Evolutionary conservation across 345 rosid species (phyloP).

Genomic region (Clarkia xantiana): DNA sequence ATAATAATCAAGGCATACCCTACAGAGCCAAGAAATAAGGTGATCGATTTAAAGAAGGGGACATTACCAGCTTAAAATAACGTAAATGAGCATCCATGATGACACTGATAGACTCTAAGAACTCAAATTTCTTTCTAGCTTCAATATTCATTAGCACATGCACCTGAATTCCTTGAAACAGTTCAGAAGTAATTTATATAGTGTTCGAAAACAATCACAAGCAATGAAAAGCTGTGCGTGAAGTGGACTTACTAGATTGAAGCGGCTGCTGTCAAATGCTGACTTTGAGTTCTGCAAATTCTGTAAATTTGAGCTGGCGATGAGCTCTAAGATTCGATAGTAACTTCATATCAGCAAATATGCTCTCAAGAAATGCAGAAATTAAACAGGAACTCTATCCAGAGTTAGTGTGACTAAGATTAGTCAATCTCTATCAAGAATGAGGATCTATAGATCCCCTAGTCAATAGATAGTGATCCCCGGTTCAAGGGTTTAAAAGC

Average conservation of each 20-base stretch:
- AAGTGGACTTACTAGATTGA: constrained; percentile 54
- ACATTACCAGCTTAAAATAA: constrained; percentile 65
- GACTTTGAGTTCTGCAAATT: constrained; percentile 76
- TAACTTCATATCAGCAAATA: no score
- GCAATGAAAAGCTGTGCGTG: constrained; percentile 7
- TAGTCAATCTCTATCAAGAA: no score
- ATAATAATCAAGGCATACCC: constrained; percentile 10
- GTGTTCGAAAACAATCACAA: neutral
- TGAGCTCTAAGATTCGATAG: constrained; percentile 2
- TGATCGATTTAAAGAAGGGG: constrained; percentile 7
- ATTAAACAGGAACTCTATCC: no score
- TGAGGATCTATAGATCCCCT: no score
- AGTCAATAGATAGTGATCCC: no score
- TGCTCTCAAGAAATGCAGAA: no score
- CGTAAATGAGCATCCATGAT: constrained; percentile 81
- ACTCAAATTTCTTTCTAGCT: constrained; percentile 78
- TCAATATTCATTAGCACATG: constrained; percentile 63
- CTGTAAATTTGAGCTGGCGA: constrained; percentile 17
- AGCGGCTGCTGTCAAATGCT: constrained; percentile 74
- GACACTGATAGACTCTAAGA: constrained; percentile 81
- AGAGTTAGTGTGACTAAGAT: no score
- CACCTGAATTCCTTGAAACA: constrained; percentile 69
- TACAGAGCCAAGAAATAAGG: constrained; percentile 4
- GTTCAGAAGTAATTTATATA: constrained; percentile 18
- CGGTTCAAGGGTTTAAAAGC: no score